phyloP scores from a whole-genome alignment of 2,329 filamentous ascomycete species.

The Clonostachys chloroleuca region DNA sequence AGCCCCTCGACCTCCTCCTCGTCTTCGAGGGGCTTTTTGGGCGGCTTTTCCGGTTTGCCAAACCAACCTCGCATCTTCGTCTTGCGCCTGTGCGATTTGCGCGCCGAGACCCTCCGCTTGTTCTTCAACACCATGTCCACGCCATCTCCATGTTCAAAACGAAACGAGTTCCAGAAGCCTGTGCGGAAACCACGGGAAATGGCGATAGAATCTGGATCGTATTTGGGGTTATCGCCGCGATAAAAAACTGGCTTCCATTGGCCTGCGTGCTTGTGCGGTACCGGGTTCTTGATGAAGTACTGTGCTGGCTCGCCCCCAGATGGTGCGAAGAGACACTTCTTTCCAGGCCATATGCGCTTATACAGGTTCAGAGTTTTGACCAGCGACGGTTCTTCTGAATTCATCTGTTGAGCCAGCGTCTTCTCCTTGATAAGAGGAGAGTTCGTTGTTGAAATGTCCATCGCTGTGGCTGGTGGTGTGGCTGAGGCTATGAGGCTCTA shows the following conservation, averaged over 20 bases:
- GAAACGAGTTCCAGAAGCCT: conserved; percentile 9
- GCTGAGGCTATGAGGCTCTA: no score
- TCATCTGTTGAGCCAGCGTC: no score
- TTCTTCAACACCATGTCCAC: conserved; percentile 6
- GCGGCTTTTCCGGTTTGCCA: no score
- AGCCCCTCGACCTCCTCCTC: no score
- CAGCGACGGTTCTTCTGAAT: no score
- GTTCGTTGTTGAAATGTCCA: no score
- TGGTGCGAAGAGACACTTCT: conserved; percentile 6
- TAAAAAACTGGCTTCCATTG: conserved; percentile 9
- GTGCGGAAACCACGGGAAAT: conserved; percentile 5
- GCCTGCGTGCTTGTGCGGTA: conserved; percentile 8
- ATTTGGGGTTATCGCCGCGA: conserved; percentile 10
- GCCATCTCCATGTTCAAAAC: conserved; percentile 7
- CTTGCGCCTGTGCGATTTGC: no score
- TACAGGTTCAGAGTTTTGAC: conserved; percentile 3
- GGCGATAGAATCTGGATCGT: conserved; percentile 3
- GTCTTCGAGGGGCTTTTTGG: no score
- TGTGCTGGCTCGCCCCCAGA: conserved; percentile 1
- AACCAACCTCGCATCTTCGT: no score
- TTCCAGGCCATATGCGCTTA: conserved; percentile 3
- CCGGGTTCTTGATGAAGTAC: conserved; percentile 8
- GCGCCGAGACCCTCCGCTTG: no score
- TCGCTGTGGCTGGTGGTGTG: no score
- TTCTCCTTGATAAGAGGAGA: no score